These are phyloP conservation scores for Botrytis pseudocinerea DNA, from an alignment of 2,329 filamentous ascomycete species.

Conservation along the genomic window DNA sequence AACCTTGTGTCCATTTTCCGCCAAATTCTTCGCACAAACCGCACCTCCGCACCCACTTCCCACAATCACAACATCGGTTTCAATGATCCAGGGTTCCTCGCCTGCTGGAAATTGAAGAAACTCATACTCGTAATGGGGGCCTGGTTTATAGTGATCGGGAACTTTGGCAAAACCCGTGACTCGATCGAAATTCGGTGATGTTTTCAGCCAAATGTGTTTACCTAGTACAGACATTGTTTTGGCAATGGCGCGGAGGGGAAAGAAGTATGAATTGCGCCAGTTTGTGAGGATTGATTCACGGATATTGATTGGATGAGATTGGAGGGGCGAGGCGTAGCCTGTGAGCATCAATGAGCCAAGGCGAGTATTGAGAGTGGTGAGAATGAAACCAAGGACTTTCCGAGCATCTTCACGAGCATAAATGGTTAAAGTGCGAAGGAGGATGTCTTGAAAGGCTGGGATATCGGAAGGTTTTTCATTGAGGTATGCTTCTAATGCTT, in stretches of 20 bases:
- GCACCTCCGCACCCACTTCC: slow-evolving; percentile 85
- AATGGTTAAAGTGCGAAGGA: slow-evolving; percentile 47
- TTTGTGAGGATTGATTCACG: slow-evolving; percentile 62
- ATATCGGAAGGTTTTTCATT: slow-evolving; percentile 53
- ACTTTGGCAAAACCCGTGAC: slow-evolving; percentile 60
- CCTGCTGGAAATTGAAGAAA: slow-evolving; percentile 37
- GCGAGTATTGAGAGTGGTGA: slow-evolving; percentile 53
- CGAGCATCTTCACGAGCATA: slow-evolving; percentile 36
- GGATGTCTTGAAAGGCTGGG: slow-evolving; percentile 53
- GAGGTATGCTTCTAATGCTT: slow-evolving; percentile 54
- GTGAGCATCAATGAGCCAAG: slow-evolving; percentile 65
- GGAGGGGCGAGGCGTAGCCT: slow-evolving; percentile 63
- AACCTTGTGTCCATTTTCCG: slow-evolving; percentile 73
- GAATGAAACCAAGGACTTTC: slow-evolving; percentile 34
- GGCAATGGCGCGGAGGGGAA: slow-evolving; percentile 54
- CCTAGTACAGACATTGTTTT: slow-evolving; percentile 57
- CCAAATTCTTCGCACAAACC: slow-evolving; percentile 77
- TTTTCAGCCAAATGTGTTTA: slow-evolving; percentile 48
- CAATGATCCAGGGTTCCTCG: slow-evolving; percentile 56
- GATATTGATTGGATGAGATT: slow-evolving; percentile 58
- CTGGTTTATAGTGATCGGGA: slow-evolving; percentile 46
- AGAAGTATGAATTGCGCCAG: slow-evolving; percentile 62
- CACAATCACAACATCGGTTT: slow-evolving; percentile 81
- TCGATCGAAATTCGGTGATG: slow-evolving; percentile 54
- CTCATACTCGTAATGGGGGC: slow-evolving; percentile 41